Percentiles rank a stretch among this genome's conserved stretches.
Evolutionary conservation across 148 eudicot genomes (phyloP).

Genomic region (Chenopodium suecicum): DNA sequence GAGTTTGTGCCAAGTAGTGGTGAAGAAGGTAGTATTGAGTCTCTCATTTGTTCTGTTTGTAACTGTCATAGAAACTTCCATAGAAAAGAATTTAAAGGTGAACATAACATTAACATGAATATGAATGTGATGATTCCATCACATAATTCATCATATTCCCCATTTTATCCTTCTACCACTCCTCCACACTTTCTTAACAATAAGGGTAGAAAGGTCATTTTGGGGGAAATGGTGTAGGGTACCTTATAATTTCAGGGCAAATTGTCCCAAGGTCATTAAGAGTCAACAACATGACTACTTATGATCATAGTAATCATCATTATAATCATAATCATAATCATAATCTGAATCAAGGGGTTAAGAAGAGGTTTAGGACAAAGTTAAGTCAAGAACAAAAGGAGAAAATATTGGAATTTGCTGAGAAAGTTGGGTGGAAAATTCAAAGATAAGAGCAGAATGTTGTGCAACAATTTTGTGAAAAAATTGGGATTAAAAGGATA

Average conservation of each 20-base stretch:
- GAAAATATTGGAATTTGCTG: conserved; percentile 69
- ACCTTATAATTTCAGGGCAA: conserved; percentile 4
- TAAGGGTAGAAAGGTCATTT: conserved; percentile 30
- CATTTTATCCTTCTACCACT: conserved; percentile 28
- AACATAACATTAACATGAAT: not conserved
- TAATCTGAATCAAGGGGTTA: conserved; percentile 14
- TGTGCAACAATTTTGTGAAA: conserved; percentile 61
- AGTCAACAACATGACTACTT: too few relatives aligned
- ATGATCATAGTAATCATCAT: not conserved
- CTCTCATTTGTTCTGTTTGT: conserved; percentile 77
- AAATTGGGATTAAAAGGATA: conserved; percentile 61
- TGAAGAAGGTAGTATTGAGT: conserved; percentile 57
- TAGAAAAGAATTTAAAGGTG: conserved; percentile 51
- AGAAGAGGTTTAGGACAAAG: conserved; percentile 71
- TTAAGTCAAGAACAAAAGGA: conserved; percentile 81
- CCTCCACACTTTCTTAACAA: not conserved
- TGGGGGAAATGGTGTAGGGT: conserved; percentile 23
- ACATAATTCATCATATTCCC: not conserved
- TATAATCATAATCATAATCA: not conserved
- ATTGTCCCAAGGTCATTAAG: conserved; percentile 21
- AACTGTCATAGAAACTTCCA: conserved; percentile 95
- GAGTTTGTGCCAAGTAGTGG: conserved; percentile 81
- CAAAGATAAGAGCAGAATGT: conserved; percentile 60
- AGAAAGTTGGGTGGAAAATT: conserved; percentile 69
- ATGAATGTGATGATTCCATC: not conserved